Conservation (phyloP, 2,329 filamentous ascomycete genomes). For the Mycogone perniciosa region DNA sequence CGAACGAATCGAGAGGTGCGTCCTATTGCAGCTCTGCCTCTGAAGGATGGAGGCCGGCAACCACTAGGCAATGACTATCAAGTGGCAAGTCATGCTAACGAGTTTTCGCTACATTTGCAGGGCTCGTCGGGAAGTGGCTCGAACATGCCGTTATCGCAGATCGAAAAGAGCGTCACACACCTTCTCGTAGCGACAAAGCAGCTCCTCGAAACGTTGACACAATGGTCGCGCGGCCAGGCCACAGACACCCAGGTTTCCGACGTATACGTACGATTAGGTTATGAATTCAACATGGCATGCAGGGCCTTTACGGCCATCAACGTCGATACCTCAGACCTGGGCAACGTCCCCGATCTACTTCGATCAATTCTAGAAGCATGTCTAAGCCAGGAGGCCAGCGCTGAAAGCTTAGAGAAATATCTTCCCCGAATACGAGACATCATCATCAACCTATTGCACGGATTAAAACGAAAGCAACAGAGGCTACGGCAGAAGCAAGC, state of each 20-base stretch:
- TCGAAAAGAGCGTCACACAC: slow-evolving; percentile 98
- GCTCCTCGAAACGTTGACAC: slow-evolving; percentile 90
- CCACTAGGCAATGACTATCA: neutral
- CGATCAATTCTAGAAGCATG: slow-evolving; percentile 91
- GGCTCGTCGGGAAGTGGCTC: slow-evolving; percentile 49
- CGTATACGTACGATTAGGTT: slow-evolving; percentile 93
- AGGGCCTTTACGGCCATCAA: slow-evolving; percentile 95
- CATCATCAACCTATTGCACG: slow-evolving; percentile 94
- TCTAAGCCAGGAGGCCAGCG: slow-evolving; percentile 90
- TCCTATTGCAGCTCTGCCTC: slow-evolving; percentile 2
- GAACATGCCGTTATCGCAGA: slow-evolving; percentile 80
- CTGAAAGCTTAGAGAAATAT: slow-evolving; percentile 89
- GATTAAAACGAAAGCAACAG: slow-evolving; percentile 94
- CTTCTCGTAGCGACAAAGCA: slow-evolving; percentile 97
- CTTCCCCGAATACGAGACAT: slow-evolving; percentile 93
- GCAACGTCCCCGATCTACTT: slow-evolving; percentile 87
- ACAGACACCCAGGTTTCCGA: slow-evolving; percentile 95
- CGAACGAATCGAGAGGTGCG: slow-evolving; percentile 31
- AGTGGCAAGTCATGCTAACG: slow-evolving; percentile 20
- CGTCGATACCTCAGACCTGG: slow-evolving; percentile 88
- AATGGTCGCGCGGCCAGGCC: slow-evolving; percentile 91
- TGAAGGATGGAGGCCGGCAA: neutral
- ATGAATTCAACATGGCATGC: slow-evolving; percentile 99
- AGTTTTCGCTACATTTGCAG: slow-evolving; percentile 23
- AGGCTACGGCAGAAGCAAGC: slow-evolving; percentile 63